phyloP scores from a whole-genome alignment of 2,329 filamentous ascomycete species.

The Calonectria multiphialidica region DNA sequence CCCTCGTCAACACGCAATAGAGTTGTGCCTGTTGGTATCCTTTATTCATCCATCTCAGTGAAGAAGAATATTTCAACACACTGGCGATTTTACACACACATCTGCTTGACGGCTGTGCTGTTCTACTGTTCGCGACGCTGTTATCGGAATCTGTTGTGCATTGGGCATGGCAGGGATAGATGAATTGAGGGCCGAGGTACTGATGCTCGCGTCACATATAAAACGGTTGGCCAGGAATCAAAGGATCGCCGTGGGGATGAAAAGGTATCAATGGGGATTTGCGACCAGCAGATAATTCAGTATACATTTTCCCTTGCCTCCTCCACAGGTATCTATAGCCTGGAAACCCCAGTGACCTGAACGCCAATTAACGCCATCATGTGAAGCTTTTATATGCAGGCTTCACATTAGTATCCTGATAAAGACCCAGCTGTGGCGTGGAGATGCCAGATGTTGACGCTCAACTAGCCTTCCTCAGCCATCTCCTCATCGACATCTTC shows the following conservation, averaged over 20 bases:
- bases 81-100: no score
- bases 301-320: not conserved
- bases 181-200: no score
- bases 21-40: not conserved
- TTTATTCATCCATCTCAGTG: no score
- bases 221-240: not conserved
- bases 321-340: conserved; percentile 6
- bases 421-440: not conserved
- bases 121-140: no score
- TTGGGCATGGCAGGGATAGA: no score
- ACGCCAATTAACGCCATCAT: conserved; percentile 35
- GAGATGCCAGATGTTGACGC: conserved; percentile 16
- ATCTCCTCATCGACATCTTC: conserved; percentile 69
- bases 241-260: not conserved
- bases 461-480: conserved; percentile 54
- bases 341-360: conserved; percentile 15
- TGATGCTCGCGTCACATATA: no score
- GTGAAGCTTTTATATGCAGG: not conserved
- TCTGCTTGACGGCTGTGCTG: no score
- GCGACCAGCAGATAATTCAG: not conserved
- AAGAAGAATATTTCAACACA: no score
- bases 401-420: conserved; percentile 15
- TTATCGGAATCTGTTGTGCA: no score
- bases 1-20: not conserved
- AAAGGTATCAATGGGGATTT: not conserved